A percentile compares a stretch with the other conserved stretches of the same genome.
Evolutionary conservation across 2,329 filamentous ascomycete genomes (phyloP).

Genomic region (Phialophora expanda): DNA sequence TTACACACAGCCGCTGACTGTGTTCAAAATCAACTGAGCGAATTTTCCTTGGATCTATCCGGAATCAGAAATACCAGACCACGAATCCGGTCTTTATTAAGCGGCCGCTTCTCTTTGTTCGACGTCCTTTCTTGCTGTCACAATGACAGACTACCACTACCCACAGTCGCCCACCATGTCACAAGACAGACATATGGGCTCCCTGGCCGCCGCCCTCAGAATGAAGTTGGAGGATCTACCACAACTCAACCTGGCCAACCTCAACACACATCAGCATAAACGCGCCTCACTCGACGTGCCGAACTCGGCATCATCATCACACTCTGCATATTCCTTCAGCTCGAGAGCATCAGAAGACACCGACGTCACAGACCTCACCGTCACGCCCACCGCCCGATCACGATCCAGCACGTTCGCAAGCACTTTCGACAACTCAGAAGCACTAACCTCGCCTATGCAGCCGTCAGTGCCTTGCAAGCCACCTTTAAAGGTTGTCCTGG

Average conservation of each 20-base stretch:
- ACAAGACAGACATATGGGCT: slow-evolving; percentile 36
- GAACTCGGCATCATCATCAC: slow-evolving; percentile 36
- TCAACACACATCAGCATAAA: slow-evolving; percentile 28
- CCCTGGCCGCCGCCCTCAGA: slow-evolving; percentile 38
- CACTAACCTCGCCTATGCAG: slow-evolving; percentile 27
- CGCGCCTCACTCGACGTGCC: slow-evolving; percentile 28
- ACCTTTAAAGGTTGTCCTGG: slow-evolving; percentile 40
- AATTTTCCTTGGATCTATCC: neutral
- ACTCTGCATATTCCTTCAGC: slow-evolving; percentile 36
- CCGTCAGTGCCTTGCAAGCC: slow-evolving; percentile 37
- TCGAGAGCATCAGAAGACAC: slow-evolving; percentile 37
- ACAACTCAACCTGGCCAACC: slow-evolving; percentile 35
- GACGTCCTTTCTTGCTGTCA: slow-evolving; percentile 8
- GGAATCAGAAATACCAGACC: neutral
- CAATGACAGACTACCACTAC: slow-evolving; percentile 33
- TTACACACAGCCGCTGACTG: slow-evolving; percentile 26
- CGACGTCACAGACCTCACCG: slow-evolving; percentile 38
- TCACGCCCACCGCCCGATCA: slow-evolving; percentile 37
- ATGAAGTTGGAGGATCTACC: slow-evolving; percentile 36
- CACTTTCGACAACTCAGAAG: slow-evolving; percentile 35
- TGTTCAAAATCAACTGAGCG: slow-evolving; percentile 20
- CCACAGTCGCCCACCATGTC: slow-evolving; percentile 34
- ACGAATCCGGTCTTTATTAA: slow-evolving; percentile 10
- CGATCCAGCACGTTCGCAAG: slow-evolving; percentile 39
- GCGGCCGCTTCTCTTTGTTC: slow-evolving; percentile 12